A percentile compares a stretch with the other conserved stretches of the same genome.
Conservation (phyloP, 164 flowering plant species). For the Chimonanthus praecox region DNA sequence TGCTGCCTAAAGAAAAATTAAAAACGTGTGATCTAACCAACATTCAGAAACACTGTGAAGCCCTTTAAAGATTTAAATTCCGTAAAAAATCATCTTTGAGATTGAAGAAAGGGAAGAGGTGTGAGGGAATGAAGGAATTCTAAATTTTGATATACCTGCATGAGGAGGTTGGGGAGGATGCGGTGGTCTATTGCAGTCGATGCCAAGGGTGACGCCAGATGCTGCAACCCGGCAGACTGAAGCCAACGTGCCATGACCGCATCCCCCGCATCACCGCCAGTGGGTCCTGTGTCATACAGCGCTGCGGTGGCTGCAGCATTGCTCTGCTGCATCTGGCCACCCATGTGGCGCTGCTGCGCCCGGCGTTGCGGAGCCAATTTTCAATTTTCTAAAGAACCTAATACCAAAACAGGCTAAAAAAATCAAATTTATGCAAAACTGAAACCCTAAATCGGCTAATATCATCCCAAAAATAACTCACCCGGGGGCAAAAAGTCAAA, state of each 20-base stretch:
- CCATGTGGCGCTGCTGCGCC: constrained; percentile 83
- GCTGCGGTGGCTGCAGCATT: constrained; percentile 68
- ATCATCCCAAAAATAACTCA: constrained; percentile 21
- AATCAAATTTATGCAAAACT: not conserved
- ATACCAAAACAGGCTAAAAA: constrained; percentile 3
- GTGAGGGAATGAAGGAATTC: not conserved
- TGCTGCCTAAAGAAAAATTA: too few relatives aligned
- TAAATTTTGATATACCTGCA: constrained; percentile 56
- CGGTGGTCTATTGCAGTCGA: constrained; percentile 75
- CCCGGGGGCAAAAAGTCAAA: constrained; percentile 33
- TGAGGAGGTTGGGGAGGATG: constrained; percentile 71
- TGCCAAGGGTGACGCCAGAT: constrained; percentile 94
- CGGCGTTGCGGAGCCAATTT: constrained; percentile 98
- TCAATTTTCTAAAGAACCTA: constrained; percentile 35
- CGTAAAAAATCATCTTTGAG: too few relatives aligned
- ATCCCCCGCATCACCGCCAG: constrained; percentile 70
- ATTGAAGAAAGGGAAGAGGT: not conserved
- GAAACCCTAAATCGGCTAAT: not conserved
- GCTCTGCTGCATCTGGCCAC: constrained; percentile 99
- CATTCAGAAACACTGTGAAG: too few relatives aligned
- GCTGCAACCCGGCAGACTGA: constrained; percentile 98
- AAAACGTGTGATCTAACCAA: too few relatives aligned
- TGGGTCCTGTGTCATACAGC: constrained; percentile 69
- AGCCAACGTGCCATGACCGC: constrained; percentile 99
- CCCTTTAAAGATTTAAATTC: too few relatives aligned